phyloP scores from a whole-genome alignment of 495 filamentous ascomycete genomes.

The Staphylotrichum longicolle region DNA sequence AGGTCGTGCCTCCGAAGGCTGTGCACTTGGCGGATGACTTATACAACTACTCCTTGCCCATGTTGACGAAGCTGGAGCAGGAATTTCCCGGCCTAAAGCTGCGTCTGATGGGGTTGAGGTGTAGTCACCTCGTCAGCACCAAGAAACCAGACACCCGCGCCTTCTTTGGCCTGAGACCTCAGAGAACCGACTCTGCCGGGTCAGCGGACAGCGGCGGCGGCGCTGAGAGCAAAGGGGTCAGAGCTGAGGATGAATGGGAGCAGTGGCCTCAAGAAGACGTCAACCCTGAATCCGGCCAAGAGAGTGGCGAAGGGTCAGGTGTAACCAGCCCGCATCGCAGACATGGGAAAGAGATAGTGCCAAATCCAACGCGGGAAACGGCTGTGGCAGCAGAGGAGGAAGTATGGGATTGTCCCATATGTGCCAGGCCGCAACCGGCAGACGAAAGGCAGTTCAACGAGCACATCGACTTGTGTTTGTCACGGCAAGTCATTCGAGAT shows the following conservation, averaged over 20 bases:
- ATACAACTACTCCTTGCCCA: conserved; percentile 76
- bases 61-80: conserved; percentile 80
- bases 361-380: conserved; percentile 45
- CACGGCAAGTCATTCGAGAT: conserved; percentile 78
- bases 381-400: conserved; percentile 35
- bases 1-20: conserved; percentile 69
- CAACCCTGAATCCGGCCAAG: conserved; percentile 27
- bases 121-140: conserved; percentile 80
- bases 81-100: conserved; percentile 80
- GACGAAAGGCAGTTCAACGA: conserved; percentile 82
- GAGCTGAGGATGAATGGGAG: conserved; percentile 57
- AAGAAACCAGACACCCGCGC: conserved; percentile 68
- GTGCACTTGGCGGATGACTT: conserved; percentile 74
- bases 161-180: conserved; percentile 69
- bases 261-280: conserved; percentile 66
- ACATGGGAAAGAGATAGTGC: conserved; percentile 53
- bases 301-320: not conserved
- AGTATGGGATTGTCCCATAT: conserved; percentile 87
- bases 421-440: conserved; percentile 65
- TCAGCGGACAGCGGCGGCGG: conserved; percentile 12
- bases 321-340: conserved; percentile 26
- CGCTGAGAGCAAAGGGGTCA: conserved; percentile 7
- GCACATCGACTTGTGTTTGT: conserved; percentile 93
- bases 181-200: conserved; percentile 20
- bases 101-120: conserved; percentile 82